phyloP scores from a whole-genome alignment of 2,329 filamentous ascomycete species.

The Emergomyces pasteurianus region DNA sequence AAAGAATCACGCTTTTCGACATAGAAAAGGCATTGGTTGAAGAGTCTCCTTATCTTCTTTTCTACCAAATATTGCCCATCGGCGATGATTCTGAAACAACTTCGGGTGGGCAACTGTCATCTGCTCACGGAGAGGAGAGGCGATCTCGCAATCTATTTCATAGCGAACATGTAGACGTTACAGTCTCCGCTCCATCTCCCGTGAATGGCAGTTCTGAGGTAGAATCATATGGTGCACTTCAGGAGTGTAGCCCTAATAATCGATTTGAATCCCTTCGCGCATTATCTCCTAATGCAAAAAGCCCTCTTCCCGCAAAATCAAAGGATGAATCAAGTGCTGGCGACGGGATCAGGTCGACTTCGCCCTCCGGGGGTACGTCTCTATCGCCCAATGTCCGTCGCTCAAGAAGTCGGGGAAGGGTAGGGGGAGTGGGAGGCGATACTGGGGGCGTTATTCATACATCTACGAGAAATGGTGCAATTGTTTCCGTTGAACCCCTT shows the following conservation, averaged over 20 bases:
- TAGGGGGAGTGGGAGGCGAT: background rate
- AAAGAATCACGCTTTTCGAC: slow-evolving; percentile 63
- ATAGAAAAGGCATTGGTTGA: slow-evolving; percentile 64
- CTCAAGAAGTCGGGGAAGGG: background rate
- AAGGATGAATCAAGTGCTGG: background rate
- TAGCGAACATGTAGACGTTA: background rate
- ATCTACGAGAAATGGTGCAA: background rate
- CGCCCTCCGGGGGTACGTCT: background rate
- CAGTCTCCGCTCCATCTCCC: background rate
- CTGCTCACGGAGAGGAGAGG: background rate
- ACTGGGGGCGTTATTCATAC: background rate
- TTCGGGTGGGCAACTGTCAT: slow-evolving; percentile 9
- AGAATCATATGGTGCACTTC: background rate
- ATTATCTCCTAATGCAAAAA: background rate
- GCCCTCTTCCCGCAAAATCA: too few species aligned
- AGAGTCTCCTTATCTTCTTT: slow-evolving; percentile 90
- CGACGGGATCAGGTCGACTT: background rate
- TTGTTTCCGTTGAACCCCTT: background rate
- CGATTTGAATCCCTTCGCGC: background rate
- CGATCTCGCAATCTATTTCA: background rate
- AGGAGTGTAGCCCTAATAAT: background rate
- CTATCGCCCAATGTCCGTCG: background rate
- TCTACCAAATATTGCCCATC: slow-evolving; percentile 88
- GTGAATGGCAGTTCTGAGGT: background rate
- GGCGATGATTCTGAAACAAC: slow-evolving; percentile 47